phyloP scores from a whole-genome alignment of 768 basidiomycete genomes.

The Boletus barrowsii region DNA sequence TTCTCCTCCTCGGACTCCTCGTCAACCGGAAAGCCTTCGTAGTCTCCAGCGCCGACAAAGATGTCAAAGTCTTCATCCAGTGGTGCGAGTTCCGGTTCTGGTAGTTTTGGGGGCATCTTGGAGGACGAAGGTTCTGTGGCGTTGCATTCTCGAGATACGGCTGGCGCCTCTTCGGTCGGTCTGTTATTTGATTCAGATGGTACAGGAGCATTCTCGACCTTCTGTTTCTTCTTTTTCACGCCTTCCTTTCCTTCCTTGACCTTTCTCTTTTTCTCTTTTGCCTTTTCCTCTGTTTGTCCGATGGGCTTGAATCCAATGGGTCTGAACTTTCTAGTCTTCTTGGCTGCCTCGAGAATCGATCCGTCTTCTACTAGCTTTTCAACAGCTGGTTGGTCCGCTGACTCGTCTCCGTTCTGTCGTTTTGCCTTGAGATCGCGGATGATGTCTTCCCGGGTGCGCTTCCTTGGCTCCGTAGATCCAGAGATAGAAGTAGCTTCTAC shows the following conservation, averaged over 20 bases:
- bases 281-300: constrained; percentile 42
- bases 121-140: constrained; percentile 2
- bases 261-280: constrained; percentile 46
- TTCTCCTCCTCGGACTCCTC: constrained; percentile 46
- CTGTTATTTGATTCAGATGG: constrained; percentile 5
- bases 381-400: constrained; percentile 7
- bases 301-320: constrained; percentile 67
- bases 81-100: constrained; percentile 19
- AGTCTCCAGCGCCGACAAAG: constrained; percentile 83
- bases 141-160: background rate
- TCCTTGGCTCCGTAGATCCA: constrained; percentile 41
- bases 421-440: constrained; percentile 70
- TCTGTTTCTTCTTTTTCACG: constrained; percentile 60
- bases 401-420: constrained; percentile 33
- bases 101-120: constrained; percentile 6
- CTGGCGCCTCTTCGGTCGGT: background rate
- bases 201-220: constrained; percentile 34
- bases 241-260: constrained; percentile 36
- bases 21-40: constrained; percentile 63
- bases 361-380: constrained; percentile 14
- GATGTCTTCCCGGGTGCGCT: constrained; percentile 77
- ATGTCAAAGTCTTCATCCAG: constrained; percentile 75
- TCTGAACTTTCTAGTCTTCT: constrained; percentile 44
- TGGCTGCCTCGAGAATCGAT: constrained; percentile 36
- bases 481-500: constrained; percentile 38